phyloP scores from a whole-genome alignment of 169 alveolate genomes.

The Eimeria sp. region DNA sequence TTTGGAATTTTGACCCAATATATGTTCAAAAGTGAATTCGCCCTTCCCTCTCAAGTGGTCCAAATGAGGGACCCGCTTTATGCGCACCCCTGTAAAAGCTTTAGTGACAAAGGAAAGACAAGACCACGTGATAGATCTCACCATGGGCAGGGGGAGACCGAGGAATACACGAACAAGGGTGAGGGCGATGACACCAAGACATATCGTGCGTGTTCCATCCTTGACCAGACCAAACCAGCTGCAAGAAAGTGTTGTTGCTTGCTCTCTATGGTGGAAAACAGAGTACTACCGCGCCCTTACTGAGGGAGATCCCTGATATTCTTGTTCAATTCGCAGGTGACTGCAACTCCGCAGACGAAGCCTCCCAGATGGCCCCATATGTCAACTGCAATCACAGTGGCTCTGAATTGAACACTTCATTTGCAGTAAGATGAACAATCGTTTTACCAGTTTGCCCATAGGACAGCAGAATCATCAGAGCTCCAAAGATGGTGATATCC shows the following conservation, averaged over 20 bases:
- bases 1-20: slow-evolving; percentile 7
- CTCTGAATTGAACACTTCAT: not conserved
- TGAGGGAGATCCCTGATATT: slow-evolving; percentile 68
- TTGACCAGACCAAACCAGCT: slow-evolving; percentile 56
- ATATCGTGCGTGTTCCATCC: slow-evolving; percentile 56
- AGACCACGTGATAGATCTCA: not conserved
- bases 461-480: slow-evolving; percentile 68
- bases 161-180: slow-evolving; percentile 68
- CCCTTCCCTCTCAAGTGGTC: slow-evolving; percentile 31
- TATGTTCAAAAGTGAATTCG: slow-evolving; percentile 21
- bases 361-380: slow-evolving; percentile 80
- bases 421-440: not conserved
- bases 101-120: not conserved
- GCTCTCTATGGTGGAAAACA: not conserved
- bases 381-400: slow-evolving; percentile 7
- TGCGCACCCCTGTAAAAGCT: slow-evolving; percentile 47
- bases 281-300: not conserved
- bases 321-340: slow-evolving; percentile 72
- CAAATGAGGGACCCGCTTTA: slow-evolving; percentile 9
- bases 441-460: slow-evolving; percentile 72
- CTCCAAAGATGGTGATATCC: slow-evolving; percentile 61
- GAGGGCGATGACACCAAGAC: slow-evolving; percentile 51
- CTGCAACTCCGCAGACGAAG: slow-evolving; percentile 77
- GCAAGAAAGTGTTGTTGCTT: not conserved
- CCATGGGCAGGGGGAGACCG: slow-evolving; percentile 73